Percentiles rank a stretch among this genome's conserved stretches.
Conservation (phyloP, 208 protist species). For the Leishmania guyanensis region DNA sequence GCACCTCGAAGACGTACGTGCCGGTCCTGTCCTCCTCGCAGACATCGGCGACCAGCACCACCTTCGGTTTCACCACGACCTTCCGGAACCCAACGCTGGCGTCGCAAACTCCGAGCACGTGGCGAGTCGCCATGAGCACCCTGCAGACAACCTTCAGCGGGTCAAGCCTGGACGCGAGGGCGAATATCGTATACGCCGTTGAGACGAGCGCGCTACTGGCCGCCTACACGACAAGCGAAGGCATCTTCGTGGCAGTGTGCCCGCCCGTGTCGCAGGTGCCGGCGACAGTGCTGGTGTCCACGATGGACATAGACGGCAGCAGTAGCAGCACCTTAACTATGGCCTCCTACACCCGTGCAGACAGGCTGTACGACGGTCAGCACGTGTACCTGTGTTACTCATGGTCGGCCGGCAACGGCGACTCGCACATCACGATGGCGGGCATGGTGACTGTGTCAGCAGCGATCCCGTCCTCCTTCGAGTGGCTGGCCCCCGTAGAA, state of each 20-base stretch:
- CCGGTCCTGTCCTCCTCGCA: conserved; percentile 51
- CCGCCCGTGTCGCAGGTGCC: conserved; percentile 36
- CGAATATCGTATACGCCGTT: conserved; percentile 59
- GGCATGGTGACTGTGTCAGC: conserved; percentile 40
- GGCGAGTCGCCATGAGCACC: conserved; percentile 66
- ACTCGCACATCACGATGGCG: conserved; percentile 57
- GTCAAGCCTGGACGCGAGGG: conserved; percentile 40
- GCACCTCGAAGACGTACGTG: conserved; percentile 46
- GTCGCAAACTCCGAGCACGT: conserved; percentile 40
- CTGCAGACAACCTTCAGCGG: conserved; percentile 62
- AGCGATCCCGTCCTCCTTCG: conserved; percentile 54
- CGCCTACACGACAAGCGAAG: conserved; percentile 10
- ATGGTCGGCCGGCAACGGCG: conserved; percentile 40
- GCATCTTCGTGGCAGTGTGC: conserved; percentile 47
- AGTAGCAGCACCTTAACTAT: conserved; percentile 28
- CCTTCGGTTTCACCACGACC: conserved; percentile 54
- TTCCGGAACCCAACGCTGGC: conserved; percentile 42
- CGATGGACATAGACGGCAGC: conserved; percentile 21
- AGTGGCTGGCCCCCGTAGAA: conserved; percentile 20
- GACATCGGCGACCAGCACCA: conserved; percentile 29
- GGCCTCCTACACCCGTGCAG: conserved; percentile 47
- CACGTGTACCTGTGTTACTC: conserved; percentile 79
- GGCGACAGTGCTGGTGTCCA: conserved; percentile 42
- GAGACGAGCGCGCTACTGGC: conserved; percentile 35
- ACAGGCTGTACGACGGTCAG: conserved; percentile 37